Evolutionary conservation across 2,329 filamentous ascomycete species (phyloP).

Genomic region (Talaromyces amestolkiae): DNA sequence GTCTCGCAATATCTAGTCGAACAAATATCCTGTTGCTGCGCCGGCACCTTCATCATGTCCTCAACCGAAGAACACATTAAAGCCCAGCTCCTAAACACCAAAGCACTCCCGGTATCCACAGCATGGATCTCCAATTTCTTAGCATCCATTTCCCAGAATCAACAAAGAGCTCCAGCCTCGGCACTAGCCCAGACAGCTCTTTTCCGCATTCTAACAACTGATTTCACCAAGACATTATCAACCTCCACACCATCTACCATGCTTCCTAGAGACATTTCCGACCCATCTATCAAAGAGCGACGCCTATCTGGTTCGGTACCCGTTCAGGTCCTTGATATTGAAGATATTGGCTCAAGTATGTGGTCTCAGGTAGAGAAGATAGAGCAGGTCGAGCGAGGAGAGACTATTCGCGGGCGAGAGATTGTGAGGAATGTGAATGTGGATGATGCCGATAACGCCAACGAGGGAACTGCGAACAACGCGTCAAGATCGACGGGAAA

Average conservation of each 20-base stretch:
- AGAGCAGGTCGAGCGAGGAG: conserved; percentile 51
- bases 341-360: conserved; percentile 74
- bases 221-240: conserved; percentile 64
- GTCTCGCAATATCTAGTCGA: background rate
- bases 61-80: conserved; percentile 37
- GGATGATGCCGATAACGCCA: conserved; percentile 45
- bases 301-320: conserved; percentile 62
- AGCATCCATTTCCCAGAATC: conserved; percentile 50
- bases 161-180: conserved; percentile 60
- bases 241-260: conserved; percentile 46
- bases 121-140: conserved; percentile 66
- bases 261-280: conserved; percentile 59
- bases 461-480: background rate
- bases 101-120: conserved; percentile 54
- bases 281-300: conserved; percentile 55
- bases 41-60: conserved; percentile 25
- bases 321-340: conserved; percentile 81
- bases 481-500: background rate
- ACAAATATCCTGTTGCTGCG: background rate
- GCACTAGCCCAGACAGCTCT: conserved; percentile 76
- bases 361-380: conserved; percentile 85
- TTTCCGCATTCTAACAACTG: conserved; percentile 73
- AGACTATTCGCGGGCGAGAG: conserved; percentile 66
- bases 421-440: conserved; percentile 69
- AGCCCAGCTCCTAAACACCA: conserved; percentile 54